These are phyloP conservation scores for Boletellus sp. DNA, from an alignment of 768 basidiomycete genomes.

Conservation along the genomic window DNA sequence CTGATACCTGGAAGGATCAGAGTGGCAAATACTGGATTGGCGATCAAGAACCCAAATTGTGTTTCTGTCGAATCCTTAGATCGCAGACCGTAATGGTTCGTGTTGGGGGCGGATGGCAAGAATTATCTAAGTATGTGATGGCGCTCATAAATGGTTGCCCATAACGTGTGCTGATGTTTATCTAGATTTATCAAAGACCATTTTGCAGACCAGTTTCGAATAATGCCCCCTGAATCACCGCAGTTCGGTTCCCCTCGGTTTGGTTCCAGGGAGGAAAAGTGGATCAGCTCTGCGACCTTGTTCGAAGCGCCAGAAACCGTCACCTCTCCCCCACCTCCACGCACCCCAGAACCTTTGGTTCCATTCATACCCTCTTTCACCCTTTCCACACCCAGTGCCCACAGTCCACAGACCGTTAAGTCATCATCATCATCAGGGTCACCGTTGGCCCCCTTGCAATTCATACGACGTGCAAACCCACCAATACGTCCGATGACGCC, in stretches of 20 bases:
- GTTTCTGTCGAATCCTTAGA: conserved; percentile 87
- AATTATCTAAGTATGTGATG: conserved; percentile 74
- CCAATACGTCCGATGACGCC: conserved; percentile 59
- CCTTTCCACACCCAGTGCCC: conserved; percentile 46
- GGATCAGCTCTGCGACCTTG: conserved; percentile 79
- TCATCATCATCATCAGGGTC: conserved; percentile 65
- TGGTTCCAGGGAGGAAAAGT: conserved; percentile 60
- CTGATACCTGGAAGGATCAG: conserved; percentile 86
- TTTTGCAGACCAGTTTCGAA: conserved; percentile 77
- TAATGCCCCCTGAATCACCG: conserved; percentile 60
- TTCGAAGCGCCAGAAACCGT: conserved; percentile 49
- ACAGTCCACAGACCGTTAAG: conserved; percentile 43
- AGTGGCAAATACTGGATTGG: conserved; percentile 98
- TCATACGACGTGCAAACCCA: conserved; percentile 73
- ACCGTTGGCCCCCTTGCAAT: conserved; percentile 77
- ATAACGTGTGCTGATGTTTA: conserved; percentile 6
- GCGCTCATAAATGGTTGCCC: neutral
- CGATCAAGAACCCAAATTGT: conserved; percentile 82
- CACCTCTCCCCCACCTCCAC: conserved; percentile 40
- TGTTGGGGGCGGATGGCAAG: conserved; percentile 92
- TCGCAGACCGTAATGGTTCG: conserved; percentile 96
- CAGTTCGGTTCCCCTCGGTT: conserved; percentile 38
- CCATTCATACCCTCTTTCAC: conserved; percentile 65
- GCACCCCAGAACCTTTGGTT: conserved; percentile 64
- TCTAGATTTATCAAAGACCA: conserved; percentile 81